Percentiles rank a stretch among this genome's conserved stretches.
Evolutionary conservation across 805 yeast species (phyloP).

Genomic region (Yarrowia sp.): DNA sequence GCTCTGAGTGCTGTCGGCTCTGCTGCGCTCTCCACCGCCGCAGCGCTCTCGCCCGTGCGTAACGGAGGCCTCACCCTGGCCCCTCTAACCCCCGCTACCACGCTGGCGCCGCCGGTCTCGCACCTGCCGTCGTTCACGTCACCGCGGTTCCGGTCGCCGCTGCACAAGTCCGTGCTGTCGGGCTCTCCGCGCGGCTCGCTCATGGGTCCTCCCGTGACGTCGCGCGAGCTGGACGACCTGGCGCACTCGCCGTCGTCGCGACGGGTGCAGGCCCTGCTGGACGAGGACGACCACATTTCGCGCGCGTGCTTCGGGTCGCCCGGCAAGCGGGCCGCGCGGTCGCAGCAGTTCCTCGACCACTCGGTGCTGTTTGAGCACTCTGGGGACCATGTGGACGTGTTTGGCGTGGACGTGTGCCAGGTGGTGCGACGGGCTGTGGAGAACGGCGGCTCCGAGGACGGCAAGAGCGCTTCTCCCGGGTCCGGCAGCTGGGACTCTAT

Average conservation of each 20-base stretch:
- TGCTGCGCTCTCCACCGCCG: conserved; percentile 3
- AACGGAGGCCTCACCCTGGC: conserved; percentile 29
- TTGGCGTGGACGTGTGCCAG: conserved; percentile 57
- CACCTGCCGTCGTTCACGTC: background rate
- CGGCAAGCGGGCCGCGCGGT: conserved; percentile 36
- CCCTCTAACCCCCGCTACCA: conserved; percentile 28
- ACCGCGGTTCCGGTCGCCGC: conserved; percentile 20
- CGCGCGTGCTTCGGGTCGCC: conserved; percentile 43
- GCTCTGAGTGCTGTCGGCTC: conserved; percentile 12
- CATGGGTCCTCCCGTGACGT: conserved; percentile 6
- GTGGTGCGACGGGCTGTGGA: conserved; percentile 49
- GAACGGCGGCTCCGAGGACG: conserved; percentile 3
- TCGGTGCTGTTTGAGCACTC: conserved; percentile 29
- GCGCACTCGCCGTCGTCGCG: conserved; percentile 7
- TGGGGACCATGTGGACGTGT: conserved; percentile 40
- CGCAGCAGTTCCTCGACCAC: conserved; percentile 36
- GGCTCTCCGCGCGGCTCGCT: conserved; percentile 15
- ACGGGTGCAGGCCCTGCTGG: conserved; percentile 11
- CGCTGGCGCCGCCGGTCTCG: conserved; percentile 20
- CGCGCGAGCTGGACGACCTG: conserved; percentile 1
- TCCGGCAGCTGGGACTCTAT: conserved; percentile 14
- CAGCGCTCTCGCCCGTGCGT: conserved; percentile 14
- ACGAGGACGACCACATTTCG: conserved; percentile 38
- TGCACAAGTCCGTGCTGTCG: conserved; percentile 15
- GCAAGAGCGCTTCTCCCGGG: background rate